A percentile compares a stretch with the other conserved stretches of the same genome.
phyloP scores from a whole-genome alignment of 1,139 yeast genomes.

The Hansenula lynferdii region DNA sequence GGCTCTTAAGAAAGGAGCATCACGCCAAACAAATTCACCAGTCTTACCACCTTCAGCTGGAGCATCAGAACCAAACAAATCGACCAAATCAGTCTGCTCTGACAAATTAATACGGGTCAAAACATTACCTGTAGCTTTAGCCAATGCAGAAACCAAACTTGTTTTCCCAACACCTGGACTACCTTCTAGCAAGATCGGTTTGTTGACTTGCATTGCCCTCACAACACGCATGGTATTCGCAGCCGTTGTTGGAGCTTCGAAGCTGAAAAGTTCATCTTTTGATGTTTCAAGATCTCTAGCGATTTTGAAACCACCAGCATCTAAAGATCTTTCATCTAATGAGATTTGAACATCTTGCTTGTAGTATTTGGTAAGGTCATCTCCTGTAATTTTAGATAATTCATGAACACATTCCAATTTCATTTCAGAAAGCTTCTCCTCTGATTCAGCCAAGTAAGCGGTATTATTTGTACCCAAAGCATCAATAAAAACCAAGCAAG shows the following conservation, averaged over 20 bases:
- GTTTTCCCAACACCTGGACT: conserved; percentile 99
- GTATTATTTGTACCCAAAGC: conserved; percentile 89
- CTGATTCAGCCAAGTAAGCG: conserved; percentile 73
- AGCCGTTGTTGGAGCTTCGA: conserved; percentile 91
- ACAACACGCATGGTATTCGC: conserved; percentile 83
- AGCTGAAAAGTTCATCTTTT: conserved; percentile 47
- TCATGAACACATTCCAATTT: conserved; percentile 54
- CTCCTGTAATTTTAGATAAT: conserved; percentile 41
- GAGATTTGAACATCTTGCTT: conserved; percentile 25
- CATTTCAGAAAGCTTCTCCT: conserved; percentile 41
- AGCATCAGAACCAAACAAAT: conserved; percentile 92
- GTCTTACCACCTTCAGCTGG: conserved; percentile 90
- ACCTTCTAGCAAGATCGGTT: conserved; percentile 92
- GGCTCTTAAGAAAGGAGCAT: conserved; percentile 95
- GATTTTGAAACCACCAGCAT: conserved; percentile 49
- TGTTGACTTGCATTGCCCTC: conserved; percentile 86
- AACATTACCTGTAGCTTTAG: conserved; percentile 71
- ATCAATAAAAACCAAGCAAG: conserved; percentile 92
- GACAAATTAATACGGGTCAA: conserved; percentile 90
- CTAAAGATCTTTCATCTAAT: conserved; percentile 27
- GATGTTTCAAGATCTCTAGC: conserved; percentile 27
- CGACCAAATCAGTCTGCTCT: conserved; percentile 94
- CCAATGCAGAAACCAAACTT: conserved; percentile 82
- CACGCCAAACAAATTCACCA: conserved; percentile 96
- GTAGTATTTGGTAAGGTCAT: conserved; percentile 36